Evolutionary conservation across 1,284 basidiomycete genomes (phyloP), one percentile per base, ranked within the genome.

Genomic region (Erythrobasidium hasegawianum): DNA sequence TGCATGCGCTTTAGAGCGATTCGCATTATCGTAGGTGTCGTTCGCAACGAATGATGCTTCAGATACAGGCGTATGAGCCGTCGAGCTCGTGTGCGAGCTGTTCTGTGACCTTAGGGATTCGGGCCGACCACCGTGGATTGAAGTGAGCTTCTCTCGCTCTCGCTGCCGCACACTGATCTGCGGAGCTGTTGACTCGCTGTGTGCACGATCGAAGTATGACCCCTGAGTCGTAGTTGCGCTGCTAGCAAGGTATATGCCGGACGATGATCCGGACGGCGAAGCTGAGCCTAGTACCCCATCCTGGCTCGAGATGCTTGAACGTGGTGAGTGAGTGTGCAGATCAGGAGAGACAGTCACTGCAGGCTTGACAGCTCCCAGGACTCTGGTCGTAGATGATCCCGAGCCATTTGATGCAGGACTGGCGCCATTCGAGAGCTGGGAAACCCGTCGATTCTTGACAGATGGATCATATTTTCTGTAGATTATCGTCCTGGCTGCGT

Each of bases 111-210:
- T 33, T 11, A 33, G 11, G 33, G 33, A 33, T 33, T 33, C 33
- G 33, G 33, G 33, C 33, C 33, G 33, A 11, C 33, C 33, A 33
- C 5, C 33, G 8, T 47, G 43, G 43, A 4, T 14, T 24, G 43
- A 5, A 47, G 56, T 27, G 2, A 64, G 54, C 14, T 54, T 52
- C 39, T 50, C 55, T 9, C 62, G 24, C 56, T 65, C 62, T 10
- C 56, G 16, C 26, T 65, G 55, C 1, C 62, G 62, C 20, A 58
- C 16, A 20, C 45, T 55, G 10, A 65, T 20, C 20, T 55, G 55
- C 13, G 40, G 55, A 24, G 56, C 55, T 7, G 62, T 65, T 14
- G 62, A 65, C 41, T 65, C 62, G 45, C 47, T 65, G 20, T 65
- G 62, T 47, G 40, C 40, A 2, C 16, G 29, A 9, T 47, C 56